Percentiles rank a stretch among this genome's conserved stretches.
Conservation (phyloP, 1,284 basidiomycete species). For the Mycena citricolor region DNA sequence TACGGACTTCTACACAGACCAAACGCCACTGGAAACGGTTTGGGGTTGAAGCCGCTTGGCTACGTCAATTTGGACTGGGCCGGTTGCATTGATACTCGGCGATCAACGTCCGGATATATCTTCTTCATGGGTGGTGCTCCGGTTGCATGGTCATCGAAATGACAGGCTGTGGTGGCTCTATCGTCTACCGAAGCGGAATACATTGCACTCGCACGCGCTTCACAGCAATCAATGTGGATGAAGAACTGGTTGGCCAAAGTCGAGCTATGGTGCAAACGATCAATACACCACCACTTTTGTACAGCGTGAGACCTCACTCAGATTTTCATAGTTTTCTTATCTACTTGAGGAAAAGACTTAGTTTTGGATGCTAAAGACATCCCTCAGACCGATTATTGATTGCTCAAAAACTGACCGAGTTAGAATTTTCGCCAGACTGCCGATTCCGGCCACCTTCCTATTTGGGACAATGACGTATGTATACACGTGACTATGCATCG, state of each 20-base stretch:
- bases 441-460: no score
- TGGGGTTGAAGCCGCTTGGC: slow-evolving; percentile 3
- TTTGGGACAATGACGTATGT: no score
- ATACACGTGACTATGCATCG: no score
- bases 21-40: background rate
- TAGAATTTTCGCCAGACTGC: no score
- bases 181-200: slow-evolving; percentile 15
- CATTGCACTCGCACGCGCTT: slow-evolving; percentile 10
- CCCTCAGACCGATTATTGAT: no score
- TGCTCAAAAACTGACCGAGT: no score
- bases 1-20: slow-evolving; percentile 4
- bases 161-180: slow-evolving; percentile 10
- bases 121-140: slow-evolving; percentile 18
- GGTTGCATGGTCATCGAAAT: slow-evolving; percentile 11
- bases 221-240: slow-evolving; percentile 18
- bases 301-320: no score
- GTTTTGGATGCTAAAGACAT: no score
- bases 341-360: no score
- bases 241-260: slow-evolving; percentile 7
- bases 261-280: no score
- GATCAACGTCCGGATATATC: slow-evolving; percentile 16
- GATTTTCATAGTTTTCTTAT: no score
- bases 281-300: no score
- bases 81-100: slow-evolving; percentile 18
- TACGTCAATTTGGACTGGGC: slow-evolving; percentile 17